These are phyloP conservation scores for Pseudocohnilembus persalinus DNA, from an alignment of 169 alveolate genomes.

Conservation along the genomic window DNA sequence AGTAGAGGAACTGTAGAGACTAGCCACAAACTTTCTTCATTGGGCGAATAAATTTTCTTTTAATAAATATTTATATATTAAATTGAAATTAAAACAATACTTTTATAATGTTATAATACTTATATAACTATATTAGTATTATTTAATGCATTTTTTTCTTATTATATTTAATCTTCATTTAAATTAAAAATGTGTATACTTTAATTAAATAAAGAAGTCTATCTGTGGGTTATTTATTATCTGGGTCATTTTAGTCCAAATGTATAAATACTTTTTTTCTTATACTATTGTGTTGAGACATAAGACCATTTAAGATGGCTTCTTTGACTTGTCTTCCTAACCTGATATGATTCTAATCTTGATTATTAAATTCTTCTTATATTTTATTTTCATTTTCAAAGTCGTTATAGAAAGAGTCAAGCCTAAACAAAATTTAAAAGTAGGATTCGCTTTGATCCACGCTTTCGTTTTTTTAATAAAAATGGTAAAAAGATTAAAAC, in stretches of 20 bases:
- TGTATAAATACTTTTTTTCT: slow-evolving; percentile 23
- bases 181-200: not conserved
- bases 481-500: not conserved
- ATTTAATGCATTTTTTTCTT: not conserved
- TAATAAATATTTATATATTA: too few species aligned
- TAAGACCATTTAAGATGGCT: not conserved
- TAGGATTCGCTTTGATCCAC: slow-evolving; percentile 9
- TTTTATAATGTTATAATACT: too few species aligned
- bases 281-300: slow-evolving; percentile 5
- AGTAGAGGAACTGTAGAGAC: slow-evolving; percentile 54
- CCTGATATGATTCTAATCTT: not conserved
- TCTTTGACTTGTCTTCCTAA: not conserved
- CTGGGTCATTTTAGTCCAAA: slow-evolving; percentile 21
- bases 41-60: slow-evolving; percentile 49
- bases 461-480: slow-evolving; percentile 11
- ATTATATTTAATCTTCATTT: too few species aligned
- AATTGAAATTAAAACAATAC: too few species aligned
- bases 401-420: slow-evolving; percentile 21
- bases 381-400: slow-evolving; percentile 14
- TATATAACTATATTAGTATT: slow-evolving; percentile 38
- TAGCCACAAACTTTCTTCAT: slow-evolving; percentile 67
- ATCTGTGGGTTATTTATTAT: not conserved
- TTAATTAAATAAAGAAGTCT: slow-evolving; percentile 6
- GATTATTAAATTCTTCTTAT: not conserved
- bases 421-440: slow-evolving; percentile 4